Percentiles rank a stretch among this genome's conserved stretches.
These are phyloP conservation scores for Salix exigua DNA, from an alignment of 345 rosid genomes.

Conservation along the genomic window DNA sequence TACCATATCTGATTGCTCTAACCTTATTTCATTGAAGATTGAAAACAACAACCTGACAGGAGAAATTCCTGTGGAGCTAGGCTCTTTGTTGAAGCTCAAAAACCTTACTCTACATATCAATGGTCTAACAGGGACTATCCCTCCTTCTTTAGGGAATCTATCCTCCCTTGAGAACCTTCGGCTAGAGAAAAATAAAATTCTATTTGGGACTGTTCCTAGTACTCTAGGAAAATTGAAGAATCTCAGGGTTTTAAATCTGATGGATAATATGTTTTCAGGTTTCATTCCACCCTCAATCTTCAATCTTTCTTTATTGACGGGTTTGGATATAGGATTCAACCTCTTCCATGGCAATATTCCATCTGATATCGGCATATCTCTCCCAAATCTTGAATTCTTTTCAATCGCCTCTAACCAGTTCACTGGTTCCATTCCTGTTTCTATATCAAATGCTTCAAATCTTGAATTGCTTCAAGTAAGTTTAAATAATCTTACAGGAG, in stretches of 20 bases:
- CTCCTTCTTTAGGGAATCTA: slow-evolving; percentile 5
- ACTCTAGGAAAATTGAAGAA: slow-evolving; percentile 12
- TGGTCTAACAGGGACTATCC: slow-evolving; percentile 3
- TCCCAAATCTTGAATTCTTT: slow-evolving; percentile 1
- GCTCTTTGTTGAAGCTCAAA: background rate
- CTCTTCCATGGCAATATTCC: slow-evolving; percentile 23
- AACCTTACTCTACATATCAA: background rate
- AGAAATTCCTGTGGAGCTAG: slow-evolving; percentile 2
- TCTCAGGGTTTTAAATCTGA: background rate
- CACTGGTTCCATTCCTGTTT: slow-evolving; percentile 1
- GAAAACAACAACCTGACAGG: background rate
- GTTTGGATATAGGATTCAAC: slow-evolving; percentile 1
- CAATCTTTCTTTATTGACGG: slow-evolving; percentile 18
- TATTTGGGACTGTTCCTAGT: slow-evolving; percentile 13
- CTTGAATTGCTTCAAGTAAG: background rate
- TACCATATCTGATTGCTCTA: background rate
- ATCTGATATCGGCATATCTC: slow-evolving; percentile 4
- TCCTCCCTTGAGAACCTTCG: background rate
- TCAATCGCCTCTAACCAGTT: background rate
- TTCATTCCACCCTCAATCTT: slow-evolving; percentile 14
- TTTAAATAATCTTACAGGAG: background rate
- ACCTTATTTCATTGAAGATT: background rate
- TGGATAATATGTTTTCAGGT: slow-evolving; percentile 12
- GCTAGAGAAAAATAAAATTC: background rate
- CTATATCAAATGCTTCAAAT: slow-evolving; percentile 6